phyloP scores from a whole-genome alignment of 345 rosid genomes.

The Mangifera indica region DNA sequence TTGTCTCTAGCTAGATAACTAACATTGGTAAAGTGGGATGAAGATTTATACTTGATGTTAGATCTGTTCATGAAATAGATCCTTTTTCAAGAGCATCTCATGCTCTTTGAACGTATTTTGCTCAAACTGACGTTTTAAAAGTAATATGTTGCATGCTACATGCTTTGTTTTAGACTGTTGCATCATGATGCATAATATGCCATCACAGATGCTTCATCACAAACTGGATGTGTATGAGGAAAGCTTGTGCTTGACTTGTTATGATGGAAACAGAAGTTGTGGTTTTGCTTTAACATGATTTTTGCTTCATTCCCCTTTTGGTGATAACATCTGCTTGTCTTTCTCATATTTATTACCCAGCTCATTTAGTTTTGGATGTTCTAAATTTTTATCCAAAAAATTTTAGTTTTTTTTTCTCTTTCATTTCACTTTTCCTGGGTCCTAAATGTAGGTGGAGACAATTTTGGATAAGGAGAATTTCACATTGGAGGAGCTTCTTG shows the following conservation, averaged over 20 bases:
- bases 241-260: neutral
- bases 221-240: neutral
- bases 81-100: neutral
- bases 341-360: neutral
- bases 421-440: constrained; percentile 1
- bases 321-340: neutral
- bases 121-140: neutral
- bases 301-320: neutral
- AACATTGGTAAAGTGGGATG: neutral
- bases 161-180: neutral
- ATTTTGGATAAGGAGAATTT: constrained; percentile 83
- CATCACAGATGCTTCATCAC: neutral
- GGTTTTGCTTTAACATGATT: neutral
- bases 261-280: neutral
- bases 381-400: neutral
- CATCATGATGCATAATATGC: neutral
- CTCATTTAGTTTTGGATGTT: neutral
- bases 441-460: constrained; percentile 70
- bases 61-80: neutral
- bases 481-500: constrained; percentile 89
- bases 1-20: neutral
- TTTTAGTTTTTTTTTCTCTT: neutral
- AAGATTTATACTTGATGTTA: neutral
- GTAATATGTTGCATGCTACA: neutral
- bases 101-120: neutral